A percentile compares a stretch with the other conserved stretches of the same genome.
Evolutionary conservation across 2,329 filamentous ascomycete genomes (phyloP).

Genomic region (Nakataea oryzae): DNA sequence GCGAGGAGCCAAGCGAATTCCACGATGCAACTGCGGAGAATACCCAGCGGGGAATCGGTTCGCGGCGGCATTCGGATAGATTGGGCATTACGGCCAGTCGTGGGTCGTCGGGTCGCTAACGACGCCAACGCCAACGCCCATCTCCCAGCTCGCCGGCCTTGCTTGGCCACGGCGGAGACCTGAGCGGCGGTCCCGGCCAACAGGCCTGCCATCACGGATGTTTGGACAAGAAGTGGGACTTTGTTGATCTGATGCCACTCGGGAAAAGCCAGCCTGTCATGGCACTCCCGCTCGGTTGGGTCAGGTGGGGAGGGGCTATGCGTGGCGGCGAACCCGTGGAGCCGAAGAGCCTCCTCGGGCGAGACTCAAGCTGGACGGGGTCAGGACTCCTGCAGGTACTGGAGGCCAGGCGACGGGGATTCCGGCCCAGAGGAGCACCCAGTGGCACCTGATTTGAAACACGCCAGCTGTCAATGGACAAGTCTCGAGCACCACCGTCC

Average conservation of each 20-base stretch:
- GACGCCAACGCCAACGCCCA: neutral
- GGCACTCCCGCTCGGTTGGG: neutral
- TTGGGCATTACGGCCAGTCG: neutral
- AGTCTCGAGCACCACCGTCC: too few relatives aligned
- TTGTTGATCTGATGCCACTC: neutral
- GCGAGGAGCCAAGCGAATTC: neutral
- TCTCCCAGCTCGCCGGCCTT: neutral
- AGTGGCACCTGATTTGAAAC: neutral
- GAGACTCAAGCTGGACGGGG: neutral
- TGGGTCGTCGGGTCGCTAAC: neutral
- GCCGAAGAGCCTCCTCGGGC: neutral
- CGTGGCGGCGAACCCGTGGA: neutral
- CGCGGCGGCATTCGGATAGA: neutral
- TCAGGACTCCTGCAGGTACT: neutral
- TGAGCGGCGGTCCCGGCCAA: neutral
- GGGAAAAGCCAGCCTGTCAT: neutral
- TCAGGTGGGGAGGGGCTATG: neutral
- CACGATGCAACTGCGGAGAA: neutral
- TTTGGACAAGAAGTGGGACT: neutral
- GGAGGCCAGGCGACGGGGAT: too few relatives aligned
- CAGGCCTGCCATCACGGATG: neutral
- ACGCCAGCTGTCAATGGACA: too few relatives aligned
- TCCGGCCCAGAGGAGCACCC: neutral
- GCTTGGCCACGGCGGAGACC: neutral
- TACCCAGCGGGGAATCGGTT: constrained; percentile 1